Conservation (phyloP, 148 eudicot genomes). For the Euryodendron excelsum region DNA sequence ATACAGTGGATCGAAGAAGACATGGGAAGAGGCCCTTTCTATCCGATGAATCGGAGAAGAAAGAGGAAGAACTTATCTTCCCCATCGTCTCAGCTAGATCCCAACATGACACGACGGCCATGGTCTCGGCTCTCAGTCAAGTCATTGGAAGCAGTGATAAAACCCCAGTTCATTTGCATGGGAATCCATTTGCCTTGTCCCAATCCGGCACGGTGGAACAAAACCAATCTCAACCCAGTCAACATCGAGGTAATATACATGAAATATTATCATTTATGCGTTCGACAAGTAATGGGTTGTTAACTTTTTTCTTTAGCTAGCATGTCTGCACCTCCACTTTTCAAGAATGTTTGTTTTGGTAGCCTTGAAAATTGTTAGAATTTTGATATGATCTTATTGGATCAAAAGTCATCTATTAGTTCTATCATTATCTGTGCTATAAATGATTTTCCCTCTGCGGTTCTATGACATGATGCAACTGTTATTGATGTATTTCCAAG, state of each 20-base stretch:
- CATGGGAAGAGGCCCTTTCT: constrained; percentile 17
- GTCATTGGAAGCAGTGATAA: constrained; percentile 33
- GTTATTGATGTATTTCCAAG: too few species aligned
- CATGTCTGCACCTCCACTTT: too few species aligned
- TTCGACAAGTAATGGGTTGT: too few species aligned
- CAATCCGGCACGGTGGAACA: neutral
- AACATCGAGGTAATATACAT: constrained; percentile 15
- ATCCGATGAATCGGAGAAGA: constrained; percentile 8
- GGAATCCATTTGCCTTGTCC: neutral
- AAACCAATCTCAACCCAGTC: constrained; percentile 8
- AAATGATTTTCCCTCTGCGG: too few species aligned
- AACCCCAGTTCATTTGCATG: neutral
- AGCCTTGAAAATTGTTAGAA: too few species aligned
- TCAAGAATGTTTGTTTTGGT: too few species aligned
- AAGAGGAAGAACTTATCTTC: constrained; percentile 11
- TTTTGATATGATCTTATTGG: too few species aligned
- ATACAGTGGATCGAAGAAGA: constrained; percentile 25
- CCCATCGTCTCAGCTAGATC: constrained; percentile 49
- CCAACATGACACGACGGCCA: constrained; percentile 56
- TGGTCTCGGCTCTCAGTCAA: constrained; percentile 60
- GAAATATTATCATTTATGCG: constrained; percentile 9
- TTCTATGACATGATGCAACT: too few species aligned
- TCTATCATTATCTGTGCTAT: too few species aligned
- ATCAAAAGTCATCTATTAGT: too few species aligned
- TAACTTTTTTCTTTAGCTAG: too few species aligned